Percentiles rank a stretch among this genome's conserved stretches.
Conservation (phyloP, 768 basidiomycete genomes). For the Termitomyces sp. region DNA sequence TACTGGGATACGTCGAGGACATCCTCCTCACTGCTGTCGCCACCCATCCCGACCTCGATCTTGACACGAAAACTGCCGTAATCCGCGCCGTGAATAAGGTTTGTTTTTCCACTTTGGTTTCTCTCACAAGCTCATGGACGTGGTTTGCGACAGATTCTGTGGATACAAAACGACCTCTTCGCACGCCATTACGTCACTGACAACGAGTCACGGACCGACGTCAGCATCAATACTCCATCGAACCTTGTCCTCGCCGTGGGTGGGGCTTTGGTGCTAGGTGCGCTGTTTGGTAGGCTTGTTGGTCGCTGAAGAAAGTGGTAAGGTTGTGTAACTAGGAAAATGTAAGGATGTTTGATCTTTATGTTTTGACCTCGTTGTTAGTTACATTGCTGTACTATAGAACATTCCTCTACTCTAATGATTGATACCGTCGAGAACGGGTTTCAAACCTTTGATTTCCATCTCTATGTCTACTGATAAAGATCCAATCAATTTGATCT, state of each 20-base stretch:
- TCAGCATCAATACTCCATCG: not conserved
- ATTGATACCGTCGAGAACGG: too few relatives aligned
- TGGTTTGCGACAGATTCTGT: conserved; percentile 35
- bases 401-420: too few relatives aligned
- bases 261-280: not conserved
- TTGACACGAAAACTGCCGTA: conserved; percentile 36
- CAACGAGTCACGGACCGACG: not conserved
- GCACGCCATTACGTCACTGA: conserved; percentile 16
- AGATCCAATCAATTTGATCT: too few relatives aligned
- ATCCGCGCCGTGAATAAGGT: conserved; percentile 44
- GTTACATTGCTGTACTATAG: too few relatives aligned
- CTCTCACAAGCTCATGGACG: not conserved
- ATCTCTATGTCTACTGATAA: too few relatives aligned
- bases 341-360: too few relatives aligned
- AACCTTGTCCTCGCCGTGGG: not conserved
- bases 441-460: too few relatives aligned
- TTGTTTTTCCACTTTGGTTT: not conserved
- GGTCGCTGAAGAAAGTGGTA: not conserved
- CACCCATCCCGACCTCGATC: conserved; percentile 32
- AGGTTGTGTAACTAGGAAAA: too few relatives aligned
- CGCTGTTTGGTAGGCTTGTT: not conserved
- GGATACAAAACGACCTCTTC: conserved; percentile 41
- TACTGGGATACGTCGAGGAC: conserved; percentile 44
- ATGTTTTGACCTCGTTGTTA: too few relatives aligned
- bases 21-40: conserved; percentile 40